Percentiles rank a stretch among this genome's conserved stretches.
Evolutionary conservation across 257 asterid genomes (phyloP).

Genomic region (Solanum commersonii): DNA sequence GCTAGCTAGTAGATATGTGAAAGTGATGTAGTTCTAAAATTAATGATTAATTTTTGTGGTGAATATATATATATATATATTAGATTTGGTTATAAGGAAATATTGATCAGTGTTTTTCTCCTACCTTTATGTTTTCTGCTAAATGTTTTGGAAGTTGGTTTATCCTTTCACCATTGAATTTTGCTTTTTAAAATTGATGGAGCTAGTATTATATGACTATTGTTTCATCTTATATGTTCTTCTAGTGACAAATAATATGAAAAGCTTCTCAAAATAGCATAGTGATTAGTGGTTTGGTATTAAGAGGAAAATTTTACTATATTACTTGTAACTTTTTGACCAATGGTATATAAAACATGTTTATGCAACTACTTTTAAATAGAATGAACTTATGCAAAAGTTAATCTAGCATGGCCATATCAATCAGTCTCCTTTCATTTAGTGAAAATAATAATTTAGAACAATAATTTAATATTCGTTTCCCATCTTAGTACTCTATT

Average conservation of each 20-base stretch:
- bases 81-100: background rate
- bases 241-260: background rate
- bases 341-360: background rate
- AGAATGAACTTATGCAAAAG: background rate
- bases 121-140: background rate
- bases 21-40: background rate
- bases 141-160: background rate
- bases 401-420: background rate
- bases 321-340: background rate
- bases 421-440: background rate
- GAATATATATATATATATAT: background rate
- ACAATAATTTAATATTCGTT: background rate
- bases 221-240: background rate
- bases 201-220: background rate
- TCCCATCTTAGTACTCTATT: background rate
- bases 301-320: background rate
- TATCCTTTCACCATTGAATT: background rate
- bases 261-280: background rate
- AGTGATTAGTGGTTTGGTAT: background rate
- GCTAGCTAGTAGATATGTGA: background rate
- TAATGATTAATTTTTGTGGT: background rate
- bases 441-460: background rate
- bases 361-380: background rate
- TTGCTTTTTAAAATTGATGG: background rate
- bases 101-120: background rate